Percentiles rank a stretch among this genome's conserved stretches.
Evolutionary conservation across 1,284 basidiomycete genomes (phyloP).

Genomic region (Termitomyces sp.): DNA sequence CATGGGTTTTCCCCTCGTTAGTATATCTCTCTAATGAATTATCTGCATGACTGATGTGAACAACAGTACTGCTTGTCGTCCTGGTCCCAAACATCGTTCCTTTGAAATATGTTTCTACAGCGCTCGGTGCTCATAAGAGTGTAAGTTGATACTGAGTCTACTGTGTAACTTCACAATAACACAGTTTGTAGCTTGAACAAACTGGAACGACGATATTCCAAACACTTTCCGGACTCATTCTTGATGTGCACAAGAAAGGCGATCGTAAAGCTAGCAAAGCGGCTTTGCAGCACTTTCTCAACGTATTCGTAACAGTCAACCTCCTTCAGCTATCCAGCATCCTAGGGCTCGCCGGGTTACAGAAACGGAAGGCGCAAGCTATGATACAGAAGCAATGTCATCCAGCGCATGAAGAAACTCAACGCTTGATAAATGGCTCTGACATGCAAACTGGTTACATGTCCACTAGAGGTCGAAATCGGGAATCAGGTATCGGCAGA

Average conservation of each 20-base stretch:
- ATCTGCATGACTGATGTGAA: too few species aligned
- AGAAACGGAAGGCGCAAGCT: slow-evolving; percentile 13
- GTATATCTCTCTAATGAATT: slow-evolving; percentile 16
- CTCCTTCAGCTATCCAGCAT: slow-evolving; percentile 43
- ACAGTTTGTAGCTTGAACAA: slow-evolving; percentile 55
- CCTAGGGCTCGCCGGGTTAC: slow-evolving; percentile 43
- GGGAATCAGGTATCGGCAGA: slow-evolving; percentile 17
- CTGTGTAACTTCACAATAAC: not conserved
- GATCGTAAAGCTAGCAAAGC: slow-evolving; percentile 18
- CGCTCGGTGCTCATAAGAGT: slow-evolving; percentile 74
- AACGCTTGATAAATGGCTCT: slow-evolving; percentile 4
- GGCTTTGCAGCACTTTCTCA: slow-evolving; percentile 49
- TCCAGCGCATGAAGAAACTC: not conserved
- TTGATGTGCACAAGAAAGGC: slow-evolving; percentile 43
- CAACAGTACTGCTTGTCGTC: slow-evolving; percentile 63
- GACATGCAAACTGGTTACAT: not conserved
- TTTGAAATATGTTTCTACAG: slow-evolving; percentile 69
- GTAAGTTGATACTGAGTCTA: slow-evolving; percentile 36
- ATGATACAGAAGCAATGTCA: not conserved
- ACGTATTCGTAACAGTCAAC: slow-evolving; percentile 57
- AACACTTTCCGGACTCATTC: slow-evolving; percentile 58
- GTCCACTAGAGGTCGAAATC: not conserved
- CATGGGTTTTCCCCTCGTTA: slow-evolving; percentile 69
- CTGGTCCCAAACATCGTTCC: slow-evolving; percentile 72
- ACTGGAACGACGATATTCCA: slow-evolving; percentile 68